phyloP scores from a whole-genome alignment of 345 rosid species.

The Populus ilicifolia region DNA sequence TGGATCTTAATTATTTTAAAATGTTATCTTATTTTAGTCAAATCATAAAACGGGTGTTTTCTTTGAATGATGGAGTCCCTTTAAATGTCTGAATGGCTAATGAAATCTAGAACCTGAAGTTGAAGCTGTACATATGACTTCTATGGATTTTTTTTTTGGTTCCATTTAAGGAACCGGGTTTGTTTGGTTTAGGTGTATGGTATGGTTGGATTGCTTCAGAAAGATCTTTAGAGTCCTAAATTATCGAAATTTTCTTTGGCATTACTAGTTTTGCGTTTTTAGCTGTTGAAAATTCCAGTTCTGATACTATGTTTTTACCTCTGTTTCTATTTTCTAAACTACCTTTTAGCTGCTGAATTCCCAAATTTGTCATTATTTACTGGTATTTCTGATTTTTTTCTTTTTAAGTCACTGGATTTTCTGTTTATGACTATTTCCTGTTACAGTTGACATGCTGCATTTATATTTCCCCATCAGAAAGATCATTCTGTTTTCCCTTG shows the following conservation, averaged over 20 bases:
- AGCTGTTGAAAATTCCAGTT: background rate
- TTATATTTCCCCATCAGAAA: background rate
- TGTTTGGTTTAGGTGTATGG: constrained; percentile 8
- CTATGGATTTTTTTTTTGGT: constrained; percentile 6
- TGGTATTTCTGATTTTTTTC: background rate
- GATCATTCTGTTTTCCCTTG: background rate
- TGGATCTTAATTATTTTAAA: constrained; percentile 56
- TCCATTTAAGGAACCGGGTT: constrained; percentile 13
- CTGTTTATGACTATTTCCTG: background rate
- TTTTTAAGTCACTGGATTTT: background rate
- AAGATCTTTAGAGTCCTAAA: background rate
- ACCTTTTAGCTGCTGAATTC: background rate
- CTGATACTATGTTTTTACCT: background rate
- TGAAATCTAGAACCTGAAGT: constrained; percentile 35
- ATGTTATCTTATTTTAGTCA: constrained; percentile 34
- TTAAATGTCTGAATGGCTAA: constrained; percentile 10
- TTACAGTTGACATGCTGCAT: background rate
- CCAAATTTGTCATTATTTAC: background rate
- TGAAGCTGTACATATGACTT: constrained; percentile 15
- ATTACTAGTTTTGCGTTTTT: background rate
- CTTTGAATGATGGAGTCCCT: constrained; percentile 8
- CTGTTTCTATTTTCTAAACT: background rate
- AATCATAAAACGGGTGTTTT: constrained; percentile 28
- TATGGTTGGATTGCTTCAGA: constrained; percentile 8
- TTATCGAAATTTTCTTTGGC: background rate